A percentile compares a stretch with the other conserved stretches of the same genome.
Evolutionary conservation across 1,139 yeast genomes (phyloP).

Genomic region (Entelexis sorbosivorans): DNA sequence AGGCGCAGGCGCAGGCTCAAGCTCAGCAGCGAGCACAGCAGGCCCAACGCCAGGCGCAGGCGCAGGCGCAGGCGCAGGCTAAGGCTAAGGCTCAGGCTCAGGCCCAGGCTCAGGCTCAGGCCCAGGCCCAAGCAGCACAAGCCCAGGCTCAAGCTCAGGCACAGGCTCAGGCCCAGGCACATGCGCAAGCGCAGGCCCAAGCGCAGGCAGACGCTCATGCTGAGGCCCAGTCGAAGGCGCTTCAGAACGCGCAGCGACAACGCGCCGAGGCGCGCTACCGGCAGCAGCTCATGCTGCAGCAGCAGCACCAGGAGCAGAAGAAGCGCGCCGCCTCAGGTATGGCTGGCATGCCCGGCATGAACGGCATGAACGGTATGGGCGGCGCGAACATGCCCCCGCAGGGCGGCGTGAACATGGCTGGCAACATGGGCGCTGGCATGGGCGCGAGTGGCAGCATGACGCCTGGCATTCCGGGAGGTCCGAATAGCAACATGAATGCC

Average conservation of each 20-base stretch:
- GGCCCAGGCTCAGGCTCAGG: conserved; percentile 18
- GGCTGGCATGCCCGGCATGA: neutral
- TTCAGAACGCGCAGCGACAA: conserved; percentile 20
- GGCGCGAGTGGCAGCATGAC: neutral
- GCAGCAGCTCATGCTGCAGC: conserved; percentile 24
- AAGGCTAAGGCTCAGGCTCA: conserved; percentile 25
- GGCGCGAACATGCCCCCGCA: neutral
- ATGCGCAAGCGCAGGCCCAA: conserved; percentile 14
- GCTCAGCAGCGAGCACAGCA: conserved; percentile 25
- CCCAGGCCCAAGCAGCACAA: conserved; percentile 24
- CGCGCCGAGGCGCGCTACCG: conserved; percentile 18
- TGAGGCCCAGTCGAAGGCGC: conserved; percentile 13
- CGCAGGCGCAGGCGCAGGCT: neutral
- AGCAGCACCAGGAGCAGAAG: conserved; percentile 19
- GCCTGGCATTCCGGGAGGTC: neutral
- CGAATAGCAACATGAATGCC: neutral
- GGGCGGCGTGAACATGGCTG: neutral
- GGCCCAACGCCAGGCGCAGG: conserved; percentile 24
- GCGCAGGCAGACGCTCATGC: conserved; percentile 2
- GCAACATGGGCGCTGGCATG: neutral
- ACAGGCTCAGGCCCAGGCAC: conserved; percentile 25
- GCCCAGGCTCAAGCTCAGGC: conserved; percentile 25
- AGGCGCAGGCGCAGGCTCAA: conserved; percentile 8
- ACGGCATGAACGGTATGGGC: neutral
- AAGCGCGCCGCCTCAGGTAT: conserved; percentile 6